A percentile compares a stretch with the other conserved stretches of the same genome.
Evolutionary conservation across 2,329 filamentous ascomycete species (phyloP).

Genomic region (Lachnellula arida): DNA sequence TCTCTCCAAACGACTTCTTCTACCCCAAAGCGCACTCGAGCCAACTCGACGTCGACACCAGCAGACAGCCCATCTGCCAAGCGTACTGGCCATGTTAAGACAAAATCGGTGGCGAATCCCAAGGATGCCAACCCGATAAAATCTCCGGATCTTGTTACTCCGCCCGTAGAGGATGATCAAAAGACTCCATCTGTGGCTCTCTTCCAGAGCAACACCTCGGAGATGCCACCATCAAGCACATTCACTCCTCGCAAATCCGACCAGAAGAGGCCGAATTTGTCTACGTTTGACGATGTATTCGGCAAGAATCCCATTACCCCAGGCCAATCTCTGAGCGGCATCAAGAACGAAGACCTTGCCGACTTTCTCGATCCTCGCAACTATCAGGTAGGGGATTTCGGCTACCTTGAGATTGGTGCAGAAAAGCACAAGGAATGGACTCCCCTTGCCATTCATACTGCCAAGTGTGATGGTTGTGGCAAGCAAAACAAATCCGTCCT

Average conservation of each 20-base stretch:
- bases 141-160: not conserved
- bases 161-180: not conserved
- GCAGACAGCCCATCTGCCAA: not conserved
- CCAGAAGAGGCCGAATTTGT: not conserved
- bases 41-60: not conserved
- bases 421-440: constrained; percentile 3
- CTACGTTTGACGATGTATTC: not conserved
- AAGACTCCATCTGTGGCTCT: not conserved
- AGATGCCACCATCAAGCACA: not conserved
- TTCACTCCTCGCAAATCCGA: not conserved
- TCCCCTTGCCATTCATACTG: constrained; percentile 5
- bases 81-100: not conserved
- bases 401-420: not conserved
- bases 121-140: not conserved
- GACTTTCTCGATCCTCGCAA: not conserved
- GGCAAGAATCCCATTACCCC: not conserved
- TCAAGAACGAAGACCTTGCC: not conserved
- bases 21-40: not conserved
- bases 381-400: not conserved
- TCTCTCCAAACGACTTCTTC: not conserved
- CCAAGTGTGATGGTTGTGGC: constrained; percentile 10
- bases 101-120: not conserved
- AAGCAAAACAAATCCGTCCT: constrained; percentile 4
- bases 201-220: not conserved
- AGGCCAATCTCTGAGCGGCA: not conserved